Conservation (phyloP, 768 basidiomycete species). For the Suillus ampliporus region DNA sequence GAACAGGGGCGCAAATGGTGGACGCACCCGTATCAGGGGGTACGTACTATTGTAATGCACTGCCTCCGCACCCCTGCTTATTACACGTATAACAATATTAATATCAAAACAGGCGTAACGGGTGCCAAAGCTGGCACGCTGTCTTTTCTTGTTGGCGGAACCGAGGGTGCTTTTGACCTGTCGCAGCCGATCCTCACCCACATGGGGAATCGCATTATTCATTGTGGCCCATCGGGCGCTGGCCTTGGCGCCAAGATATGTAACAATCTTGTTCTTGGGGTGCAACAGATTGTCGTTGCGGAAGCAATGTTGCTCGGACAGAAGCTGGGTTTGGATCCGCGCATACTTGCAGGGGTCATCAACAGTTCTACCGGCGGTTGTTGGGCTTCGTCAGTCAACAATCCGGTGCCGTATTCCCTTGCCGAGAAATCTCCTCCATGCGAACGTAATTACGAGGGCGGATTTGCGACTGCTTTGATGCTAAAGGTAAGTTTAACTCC, state of each 20-base stretch:
- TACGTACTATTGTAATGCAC: slow-evolving; percentile 39
- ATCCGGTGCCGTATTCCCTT: slow-evolving; percentile 80
- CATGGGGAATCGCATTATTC: slow-evolving; percentile 85
- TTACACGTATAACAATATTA: slow-evolving; percentile 15
- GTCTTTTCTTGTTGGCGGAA: slow-evolving; percentile 91
- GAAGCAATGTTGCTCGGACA: slow-evolving; percentile 91
- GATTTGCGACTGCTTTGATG: slow-evolving; percentile 86
- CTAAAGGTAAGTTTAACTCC: slow-evolving; percentile 59
- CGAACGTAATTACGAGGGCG: slow-evolving; percentile 82
- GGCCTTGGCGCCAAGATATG: slow-evolving; percentile 91
- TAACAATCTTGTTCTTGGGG: slow-evolving; percentile 82
- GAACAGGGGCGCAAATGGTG: slow-evolving; percentile 73
- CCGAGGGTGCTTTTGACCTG: slow-evolving; percentile 56
- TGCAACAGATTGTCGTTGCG: slow-evolving; percentile 83
- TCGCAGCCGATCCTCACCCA: slow-evolving; percentile 63
- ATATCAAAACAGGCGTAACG: slow-evolving; percentile 61
- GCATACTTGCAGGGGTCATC: slow-evolving; percentile 79
- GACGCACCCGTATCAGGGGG: slow-evolving; percentile 97
- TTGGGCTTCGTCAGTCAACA: slow-evolving; percentile 87
- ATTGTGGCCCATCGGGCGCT: slow-evolving; percentile 83
- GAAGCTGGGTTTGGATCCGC: slow-evolving; percentile 79
- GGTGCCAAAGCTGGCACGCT: slow-evolving; percentile 89
- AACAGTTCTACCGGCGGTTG: slow-evolving; percentile 86
- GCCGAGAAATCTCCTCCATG: slow-evolving; percentile 79
- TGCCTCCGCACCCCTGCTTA: slow-evolving; percentile 7